These are phyloP conservation scores for Ophiostoma tasmaniense DNA, from an alignment of 2,329 filamentous ascomycete species.

Conservation along the genomic window DNA sequence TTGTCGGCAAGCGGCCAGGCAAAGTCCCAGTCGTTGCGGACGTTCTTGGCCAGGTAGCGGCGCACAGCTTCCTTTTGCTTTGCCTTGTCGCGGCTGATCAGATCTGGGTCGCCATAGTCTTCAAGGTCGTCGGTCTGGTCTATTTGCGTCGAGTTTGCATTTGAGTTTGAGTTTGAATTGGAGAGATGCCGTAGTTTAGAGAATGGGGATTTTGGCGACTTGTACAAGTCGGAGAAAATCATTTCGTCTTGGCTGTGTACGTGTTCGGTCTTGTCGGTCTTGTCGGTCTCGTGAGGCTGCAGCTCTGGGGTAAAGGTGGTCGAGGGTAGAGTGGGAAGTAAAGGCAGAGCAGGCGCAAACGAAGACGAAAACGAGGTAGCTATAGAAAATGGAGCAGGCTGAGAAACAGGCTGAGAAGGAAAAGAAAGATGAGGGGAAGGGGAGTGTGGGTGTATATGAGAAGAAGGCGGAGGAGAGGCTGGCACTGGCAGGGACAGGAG, in stretches of 20 bases:
- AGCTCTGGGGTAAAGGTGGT: not conserved
- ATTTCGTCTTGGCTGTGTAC: constrained; percentile 30
- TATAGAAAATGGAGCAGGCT: not conserved
- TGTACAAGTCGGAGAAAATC: constrained; percentile 54
- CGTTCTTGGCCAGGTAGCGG: constrained; percentile 43
- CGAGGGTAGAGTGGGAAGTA: not conserved
- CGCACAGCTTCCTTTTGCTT: constrained; percentile 57
- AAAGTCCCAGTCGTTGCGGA: constrained; percentile 54
- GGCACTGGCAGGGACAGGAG: not conserved
- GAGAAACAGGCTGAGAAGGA: too few species aligned
- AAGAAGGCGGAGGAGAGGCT: constrained; percentile 1
- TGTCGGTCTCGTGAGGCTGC: not conserved
- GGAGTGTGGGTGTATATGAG: not conserved
- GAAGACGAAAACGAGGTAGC: not conserved
- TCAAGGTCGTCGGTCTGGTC: constrained; percentile 16
- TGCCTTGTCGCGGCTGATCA: constrained; percentile 52
- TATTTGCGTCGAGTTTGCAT: too few species aligned
- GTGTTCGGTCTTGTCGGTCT: not conserved
- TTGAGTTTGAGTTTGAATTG: constrained; percentile 10
- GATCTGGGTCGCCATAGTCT: constrained; percentile 48
- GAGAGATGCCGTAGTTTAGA: constrained; percentile 40
- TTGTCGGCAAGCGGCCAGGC: constrained; percentile 37
- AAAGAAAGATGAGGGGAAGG: not conserved
- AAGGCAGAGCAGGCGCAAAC: not conserved
- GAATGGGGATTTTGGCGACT: constrained; percentile 45